Base-by-base conservation (phyloP, 768 basidiomycete genomes). In the Lactifluus subvellereus region DNA sequence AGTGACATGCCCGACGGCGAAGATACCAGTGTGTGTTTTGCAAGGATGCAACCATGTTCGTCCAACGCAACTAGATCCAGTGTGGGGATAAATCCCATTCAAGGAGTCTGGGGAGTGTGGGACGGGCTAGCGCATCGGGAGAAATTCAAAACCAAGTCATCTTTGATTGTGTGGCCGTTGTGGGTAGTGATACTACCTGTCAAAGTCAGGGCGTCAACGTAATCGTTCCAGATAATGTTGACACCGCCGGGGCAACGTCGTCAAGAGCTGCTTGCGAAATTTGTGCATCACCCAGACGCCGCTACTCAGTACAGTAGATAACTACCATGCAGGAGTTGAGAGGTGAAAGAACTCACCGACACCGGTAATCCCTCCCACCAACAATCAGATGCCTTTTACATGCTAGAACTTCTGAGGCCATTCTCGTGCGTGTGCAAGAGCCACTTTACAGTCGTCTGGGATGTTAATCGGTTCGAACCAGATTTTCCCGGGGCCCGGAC, bases 1-100 rank as follows among this genome's bases (percentile, higher is more conserved):
- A 37, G 7, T 37, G 35, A 84, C 77, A 69, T 89, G 86, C 3
- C 86, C 86, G 2, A 73, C 76, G 0, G 86, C 87, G 62, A 84
- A 87, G 11, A 88, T 66, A 67, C 2, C 43, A 88, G 75, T 0
- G 84, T 85, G 4, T 83, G 78, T 43, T 72, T 69, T 10, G 87
- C 78, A 60, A 79, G 80, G 60, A 87, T 79, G 68, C 72, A 57
- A 74, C 82, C 67, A 67, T 59, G 20, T 55, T 67, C n/a, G 68
- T 76, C 69, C 40, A 78, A 70, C 2, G 72, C 60, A 42, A 68
- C 71, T 3, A 70, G 56, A 22, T 72, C 74, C 3, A 87, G 78
- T 9, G 72, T 55, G 20, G 42, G 20, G 18, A 85, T 71, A 65
- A 85, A 80, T 37, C 22, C 22, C 22, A 22, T 22, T 22, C 22